Evolutionary conservation across 345 rosid species (phyloP).

Genomic region (Lepidium didymum): DNA sequence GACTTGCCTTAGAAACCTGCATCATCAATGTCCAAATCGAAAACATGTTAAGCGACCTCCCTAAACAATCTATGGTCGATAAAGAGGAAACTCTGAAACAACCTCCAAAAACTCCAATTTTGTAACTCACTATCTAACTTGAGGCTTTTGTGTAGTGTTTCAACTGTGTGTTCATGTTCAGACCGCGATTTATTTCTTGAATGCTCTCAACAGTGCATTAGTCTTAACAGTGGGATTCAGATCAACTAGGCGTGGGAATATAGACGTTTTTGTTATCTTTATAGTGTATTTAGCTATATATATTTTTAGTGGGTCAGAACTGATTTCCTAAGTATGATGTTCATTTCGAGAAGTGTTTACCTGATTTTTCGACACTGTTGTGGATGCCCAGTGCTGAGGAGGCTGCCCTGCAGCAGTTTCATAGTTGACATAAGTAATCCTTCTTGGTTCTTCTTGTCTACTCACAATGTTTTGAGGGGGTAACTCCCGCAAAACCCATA

Average conservation of each 20-base stretch:
- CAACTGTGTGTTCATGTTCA: background rate
- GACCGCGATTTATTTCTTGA: background rate
- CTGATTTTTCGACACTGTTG: conserved; percentile 33
- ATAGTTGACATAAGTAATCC: conserved; percentile 28
- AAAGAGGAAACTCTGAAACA: background rate
- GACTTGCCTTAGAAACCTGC: conserved; percentile 33
- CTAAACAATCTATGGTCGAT: background rate
- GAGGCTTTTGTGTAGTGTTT: background rate
- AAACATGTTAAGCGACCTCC: background rate
- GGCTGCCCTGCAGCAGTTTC: conserved; percentile 16
- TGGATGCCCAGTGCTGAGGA: conserved; percentile 30
- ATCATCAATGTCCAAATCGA: background rate
- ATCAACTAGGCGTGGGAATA: background rate
- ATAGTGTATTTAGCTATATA: background rate
- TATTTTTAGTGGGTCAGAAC: background rate
- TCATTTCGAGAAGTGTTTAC: conserved; percentile 8
- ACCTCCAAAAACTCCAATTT: background rate
- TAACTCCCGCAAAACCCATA: conserved; percentile 33
- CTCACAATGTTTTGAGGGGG: conserved; percentile 17
- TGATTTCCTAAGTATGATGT: background rate
- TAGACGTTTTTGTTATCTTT: background rate
- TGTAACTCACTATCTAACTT: background rate
- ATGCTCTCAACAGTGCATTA: background rate
- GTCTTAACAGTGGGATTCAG: background rate
- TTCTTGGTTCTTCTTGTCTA: conserved; percentile 27